Conservation (phyloP, 108 stramenopile genomes). For the Skeletonema menzelii region DNA sequence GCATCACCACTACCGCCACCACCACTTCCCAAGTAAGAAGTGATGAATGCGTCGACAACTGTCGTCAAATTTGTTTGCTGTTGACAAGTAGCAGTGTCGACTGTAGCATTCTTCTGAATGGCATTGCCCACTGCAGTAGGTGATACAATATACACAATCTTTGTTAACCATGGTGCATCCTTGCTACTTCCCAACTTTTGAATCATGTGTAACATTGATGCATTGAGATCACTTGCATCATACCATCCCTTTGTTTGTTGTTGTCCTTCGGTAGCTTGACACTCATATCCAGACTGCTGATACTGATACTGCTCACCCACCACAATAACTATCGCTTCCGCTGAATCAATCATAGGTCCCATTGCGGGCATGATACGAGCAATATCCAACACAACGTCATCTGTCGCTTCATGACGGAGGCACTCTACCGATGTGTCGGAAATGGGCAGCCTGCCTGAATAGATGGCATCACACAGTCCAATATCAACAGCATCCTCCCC, state of each 20-base stretch:
- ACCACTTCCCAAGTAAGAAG: slow-evolving; percentile 26
- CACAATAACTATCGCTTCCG: slow-evolving; percentile 78
- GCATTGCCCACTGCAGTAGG: slow-evolving; percentile 16
- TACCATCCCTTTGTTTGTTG: slow-evolving; percentile 67
- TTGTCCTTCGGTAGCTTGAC: slow-evolving; percentile 54
- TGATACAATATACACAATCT: slow-evolving; percentile 72
- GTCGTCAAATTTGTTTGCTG: slow-evolving; percentile 15
- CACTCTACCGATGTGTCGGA: slow-evolving; percentile 33
- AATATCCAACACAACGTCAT: slow-evolving; percentile 52
- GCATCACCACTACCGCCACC: not conserved
- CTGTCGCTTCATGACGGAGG: slow-evolving; percentile 19
- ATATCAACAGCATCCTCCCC: not conserved
- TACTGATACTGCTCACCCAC: slow-evolving; percentile 28
- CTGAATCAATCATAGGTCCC: slow-evolving; percentile 48
- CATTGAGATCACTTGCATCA: slow-evolving; percentile 47
- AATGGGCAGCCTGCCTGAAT: slow-evolving; percentile 4
- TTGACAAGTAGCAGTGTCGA: not conserved
- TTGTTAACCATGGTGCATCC: slow-evolving; percentile 75
- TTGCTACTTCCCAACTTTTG: slow-evolving; percentile 46
- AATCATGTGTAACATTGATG: slow-evolving; percentile 52
- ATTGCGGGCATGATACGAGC: slow-evolving; percentile 45
- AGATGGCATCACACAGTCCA: slow-evolving; percentile 32
- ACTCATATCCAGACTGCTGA: slow-evolving; percentile 37
- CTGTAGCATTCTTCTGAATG: not conserved
- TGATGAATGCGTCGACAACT: slow-evolving; percentile 33